These are phyloP conservation scores for Candida peoriensis DNA, from an alignment of 805 yeast species.

Conservation along the genomic window DNA sequence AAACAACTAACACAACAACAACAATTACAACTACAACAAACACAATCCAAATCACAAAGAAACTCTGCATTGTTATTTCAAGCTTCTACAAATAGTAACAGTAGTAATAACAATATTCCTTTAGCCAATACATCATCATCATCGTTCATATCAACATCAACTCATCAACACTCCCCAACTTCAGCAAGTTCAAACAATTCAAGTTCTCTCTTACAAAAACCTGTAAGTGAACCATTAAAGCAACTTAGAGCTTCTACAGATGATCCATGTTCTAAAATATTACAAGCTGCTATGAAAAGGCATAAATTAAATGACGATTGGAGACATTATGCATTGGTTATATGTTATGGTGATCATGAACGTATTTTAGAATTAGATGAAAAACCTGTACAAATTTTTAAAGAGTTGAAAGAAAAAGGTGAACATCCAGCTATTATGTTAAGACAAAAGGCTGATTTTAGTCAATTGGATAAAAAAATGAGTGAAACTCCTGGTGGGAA, in stretches of 20 bases:
- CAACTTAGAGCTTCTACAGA: conserved; percentile 82
- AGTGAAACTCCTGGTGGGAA: conserved; percentile 40
- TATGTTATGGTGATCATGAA: conserved; percentile 89
- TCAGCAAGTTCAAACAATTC: not conserved
- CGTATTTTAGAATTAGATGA: conserved; percentile 78
- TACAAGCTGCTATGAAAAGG: conserved; percentile 84
- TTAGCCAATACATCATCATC: not conserved
- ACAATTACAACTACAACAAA: no score
- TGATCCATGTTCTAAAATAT: conserved; percentile 83
- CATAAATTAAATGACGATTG: conserved; percentile 79
- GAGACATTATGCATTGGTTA: conserved; percentile 82
- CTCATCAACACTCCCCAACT: conserved; percentile 7
- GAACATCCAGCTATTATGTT: conserved; percentile 90
- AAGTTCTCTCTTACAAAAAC: conserved; percentile 12
- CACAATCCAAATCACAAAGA: conserved; percentile 10
- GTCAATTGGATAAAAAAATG: conserved; percentile 24
- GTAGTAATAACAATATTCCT: no score
- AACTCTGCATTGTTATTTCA: conserved; percentile 10
- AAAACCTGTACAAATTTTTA: conserved; percentile 80
- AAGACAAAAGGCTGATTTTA: conserved; percentile 65
- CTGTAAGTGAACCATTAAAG: conserved; percentile 62
- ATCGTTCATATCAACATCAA: conserved; percentile 2
- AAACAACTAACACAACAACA: no score
- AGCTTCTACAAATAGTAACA: conserved; percentile 17
- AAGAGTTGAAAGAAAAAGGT: conserved; percentile 80